Percentiles rank a stretch among this genome's conserved stretches.
phyloP scores from a whole-genome alignment of 2,329 filamentous ascomycete genomes.

The Cryoendolithus antarcticus region DNA sequence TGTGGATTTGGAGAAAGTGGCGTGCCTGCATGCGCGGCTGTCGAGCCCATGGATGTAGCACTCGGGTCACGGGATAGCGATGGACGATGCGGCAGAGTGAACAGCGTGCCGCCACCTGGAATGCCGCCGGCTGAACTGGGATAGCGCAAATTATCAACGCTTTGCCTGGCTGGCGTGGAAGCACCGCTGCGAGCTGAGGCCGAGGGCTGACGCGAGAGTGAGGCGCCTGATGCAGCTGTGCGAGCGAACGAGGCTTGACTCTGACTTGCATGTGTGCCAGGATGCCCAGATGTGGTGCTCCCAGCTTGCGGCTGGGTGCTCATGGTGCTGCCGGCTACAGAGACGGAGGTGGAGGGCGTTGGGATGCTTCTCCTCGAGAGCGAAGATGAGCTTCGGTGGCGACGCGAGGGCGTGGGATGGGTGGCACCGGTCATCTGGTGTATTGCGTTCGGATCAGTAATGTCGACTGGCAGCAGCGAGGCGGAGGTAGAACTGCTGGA shows the following conservation, averaged over 20 bases:
- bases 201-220: slow-evolving; percentile 21
- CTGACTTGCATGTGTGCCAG: slow-evolving; percentile 11
- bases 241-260: slow-evolving; percentile 25
- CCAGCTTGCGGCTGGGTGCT: slow-evolving; percentile 14
- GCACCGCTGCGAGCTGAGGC: slow-evolving; percentile 20
- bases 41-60: slow-evolving; percentile 13
- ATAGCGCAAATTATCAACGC: slow-evolving; percentile 17
- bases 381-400: slow-evolving; percentile 29
- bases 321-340: slow-evolving; percentile 6
- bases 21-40: slow-evolving; percentile 15
- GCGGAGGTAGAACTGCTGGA: slow-evolving; percentile 40
- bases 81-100: slow-evolving; percentile 21
- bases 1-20: slow-evolving; percentile 10
- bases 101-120: slow-evolving; percentile 6
- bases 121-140: neutral
- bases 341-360: slow-evolving; percentile 10
- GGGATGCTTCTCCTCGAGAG: slow-evolving; percentile 7
- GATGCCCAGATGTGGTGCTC: slow-evolving; percentile 8
- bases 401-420: slow-evolving; percentile 39
- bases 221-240: slow-evolving; percentile 15
- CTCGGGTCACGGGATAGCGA: slow-evolving; percentile 21
- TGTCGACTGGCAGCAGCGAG: slow-evolving; percentile 28
- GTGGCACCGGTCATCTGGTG: slow-evolving; percentile 34
- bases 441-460: slow-evolving; percentile 35
- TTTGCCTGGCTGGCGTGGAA: slow-evolving; percentile 22